phyloP scores from a whole-genome alignment of 2,329 filamentous ascomycete species.

The Calycina herbarum region DNA sequence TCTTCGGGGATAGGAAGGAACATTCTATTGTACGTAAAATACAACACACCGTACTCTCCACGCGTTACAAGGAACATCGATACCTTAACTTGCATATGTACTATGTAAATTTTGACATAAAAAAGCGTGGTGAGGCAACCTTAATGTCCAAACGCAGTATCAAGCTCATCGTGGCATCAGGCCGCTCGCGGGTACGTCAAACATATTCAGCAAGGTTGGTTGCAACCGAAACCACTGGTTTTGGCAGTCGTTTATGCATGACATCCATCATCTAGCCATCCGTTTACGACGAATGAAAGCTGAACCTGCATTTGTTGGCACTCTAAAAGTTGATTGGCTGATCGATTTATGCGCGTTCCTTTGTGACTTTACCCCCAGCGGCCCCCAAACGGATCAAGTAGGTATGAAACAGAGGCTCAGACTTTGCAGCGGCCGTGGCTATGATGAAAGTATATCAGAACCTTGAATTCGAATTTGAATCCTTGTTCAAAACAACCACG shows the following conservation, averaged over 20 bases:
- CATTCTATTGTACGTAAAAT: slow-evolving; percentile 2
- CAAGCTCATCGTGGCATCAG: not conserved
- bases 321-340: not conserved
- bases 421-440: not conserved
- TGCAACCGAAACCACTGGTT: not conserved
- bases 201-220: not conserved
- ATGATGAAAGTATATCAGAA: not conserved
- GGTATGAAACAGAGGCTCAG: not conserved
- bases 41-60: not conserved
- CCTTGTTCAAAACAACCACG: not conserved
- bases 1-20: not conserved
- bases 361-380: not conserved
- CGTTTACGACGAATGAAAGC: not conserved
- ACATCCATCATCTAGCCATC: not conserved
- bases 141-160: not conserved
- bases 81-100: not conserved
- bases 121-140: not conserved
- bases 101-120: not conserved
- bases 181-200: not conserved
- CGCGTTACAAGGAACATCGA: not conserved
- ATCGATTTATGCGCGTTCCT: not conserved
- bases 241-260: not conserved
- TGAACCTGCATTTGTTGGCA: slow-evolving; percentile 4
- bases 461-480: not conserved
- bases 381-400: not conserved